A percentile compares a stretch with the other conserved stretches of the same genome.
phyloP scores from a whole-genome alignment of 192 early-diverging fungal genomes.

The Rhizophagus sp. region DNA sequence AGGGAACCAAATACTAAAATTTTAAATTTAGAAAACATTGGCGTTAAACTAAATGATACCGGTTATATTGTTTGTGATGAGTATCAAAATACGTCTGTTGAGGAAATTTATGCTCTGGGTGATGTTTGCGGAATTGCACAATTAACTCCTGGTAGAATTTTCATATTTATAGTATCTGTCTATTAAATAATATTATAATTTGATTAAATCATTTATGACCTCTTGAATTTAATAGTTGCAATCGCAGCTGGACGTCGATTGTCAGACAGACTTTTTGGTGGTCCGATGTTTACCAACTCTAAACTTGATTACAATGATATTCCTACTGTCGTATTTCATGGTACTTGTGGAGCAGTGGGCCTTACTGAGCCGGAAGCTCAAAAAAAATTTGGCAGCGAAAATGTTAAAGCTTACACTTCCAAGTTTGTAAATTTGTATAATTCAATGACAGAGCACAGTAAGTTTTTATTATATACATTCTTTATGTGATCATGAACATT shows the following conservation, averaged over 20 bases:
- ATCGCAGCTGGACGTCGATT: conserved; percentile 92
- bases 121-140: conserved; percentile 91
- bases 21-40: conserved; percentile 69
- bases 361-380: conserved; percentile 84
- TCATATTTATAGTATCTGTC: neutral
- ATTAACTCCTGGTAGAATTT: conserved; percentile 79
- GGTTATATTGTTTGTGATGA: conserved; percentile 85
- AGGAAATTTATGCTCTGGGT: conserved; percentile 85
- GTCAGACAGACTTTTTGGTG: conserved; percentile 90
- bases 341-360: conserved; percentile 86
- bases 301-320: conserved; percentile 95
- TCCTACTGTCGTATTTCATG: conserved; percentile 96
- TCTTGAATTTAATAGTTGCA: conserved; percentile 58
- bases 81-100: conserved; percentile 77
- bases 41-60: conserved; percentile 60
- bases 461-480: neutral
- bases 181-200: neutral
- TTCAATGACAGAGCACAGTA: conserved; percentile 73
- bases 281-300: conserved; percentile 61
- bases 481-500: neutral
- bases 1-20: conserved; percentile 71
- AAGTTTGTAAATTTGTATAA: conserved; percentile 93
- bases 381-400: conserved; percentile 68
- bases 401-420: conserved; percentile 85
- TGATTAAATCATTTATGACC: neutral